Percentiles rank a stretch among this genome's conserved stretches.
Conservation (phyloP, 495 filamentous ascomycete species). For the Bacidia rubella region DNA sequence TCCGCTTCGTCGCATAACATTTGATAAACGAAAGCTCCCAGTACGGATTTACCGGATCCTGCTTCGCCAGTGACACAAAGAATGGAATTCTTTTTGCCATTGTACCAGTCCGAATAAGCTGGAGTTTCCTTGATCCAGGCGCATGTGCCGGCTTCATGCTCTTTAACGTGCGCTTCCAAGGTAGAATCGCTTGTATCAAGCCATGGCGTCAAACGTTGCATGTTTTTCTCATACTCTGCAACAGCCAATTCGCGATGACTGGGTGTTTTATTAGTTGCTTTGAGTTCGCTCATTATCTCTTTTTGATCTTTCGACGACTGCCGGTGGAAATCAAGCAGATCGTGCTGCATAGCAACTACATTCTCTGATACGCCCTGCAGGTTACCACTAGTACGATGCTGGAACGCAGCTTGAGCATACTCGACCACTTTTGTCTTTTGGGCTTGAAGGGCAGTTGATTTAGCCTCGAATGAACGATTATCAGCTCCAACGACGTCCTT, state of each 20-base stretch:
- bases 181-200: background rate
- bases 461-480: background rate
- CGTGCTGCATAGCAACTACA: background rate
- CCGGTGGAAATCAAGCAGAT: constrained; percentile 1
- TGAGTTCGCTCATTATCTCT: background rate
- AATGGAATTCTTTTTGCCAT: background rate
- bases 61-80: constrained; percentile 1
- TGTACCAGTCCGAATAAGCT: background rate
- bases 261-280: background rate
- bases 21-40: background rate
- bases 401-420: constrained; percentile 2
- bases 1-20: background rate
- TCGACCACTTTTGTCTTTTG: constrained; percentile 1
- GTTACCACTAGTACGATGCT: background rate
- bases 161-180: background rate
- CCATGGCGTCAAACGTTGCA: constrained; percentile 3
- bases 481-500: constrained; percentile 4
- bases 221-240: background rate
- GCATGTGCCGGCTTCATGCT: constrained; percentile 1
- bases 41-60: constrained; percentile 2
- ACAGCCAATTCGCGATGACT: background rate
- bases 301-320: constrained; percentile 1
- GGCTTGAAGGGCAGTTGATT: constrained; percentile 3
- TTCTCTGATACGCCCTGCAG: background rate
- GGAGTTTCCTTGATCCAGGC: background rate